Evolutionary conservation across 352 stramenopile species (phyloP).

Genomic region (Globisporangium cylindrosporum): DNA sequence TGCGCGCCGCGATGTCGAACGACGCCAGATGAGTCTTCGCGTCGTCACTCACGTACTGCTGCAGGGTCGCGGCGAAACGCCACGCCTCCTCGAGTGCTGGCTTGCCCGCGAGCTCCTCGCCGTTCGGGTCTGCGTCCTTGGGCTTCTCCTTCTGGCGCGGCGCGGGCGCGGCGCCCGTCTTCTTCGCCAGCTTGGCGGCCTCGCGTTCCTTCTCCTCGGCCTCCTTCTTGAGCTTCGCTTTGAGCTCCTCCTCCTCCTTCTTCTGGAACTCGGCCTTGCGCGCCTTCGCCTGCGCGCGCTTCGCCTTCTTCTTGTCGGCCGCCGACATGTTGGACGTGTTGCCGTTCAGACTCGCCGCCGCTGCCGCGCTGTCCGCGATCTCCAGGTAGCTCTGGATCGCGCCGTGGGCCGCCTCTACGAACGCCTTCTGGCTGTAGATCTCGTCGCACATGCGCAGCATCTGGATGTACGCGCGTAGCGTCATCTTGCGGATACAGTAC

Average conservation of each 20-base stretch:
- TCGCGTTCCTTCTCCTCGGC: slow-evolving; percentile 70
- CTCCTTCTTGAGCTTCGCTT: slow-evolving; percentile 77
- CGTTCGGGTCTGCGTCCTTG: slow-evolving; percentile 71
- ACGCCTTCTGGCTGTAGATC: slow-evolving; percentile 90
- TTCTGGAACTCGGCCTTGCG: slow-evolving; percentile 90
- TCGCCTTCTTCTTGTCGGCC: slow-evolving; percentile 92
- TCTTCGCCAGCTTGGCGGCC: slow-evolving; percentile 63
- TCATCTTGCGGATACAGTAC: slow-evolving; percentile 99
- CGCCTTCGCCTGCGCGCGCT: slow-evolving; percentile 84
- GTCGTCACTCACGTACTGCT: slow-evolving; percentile 54
- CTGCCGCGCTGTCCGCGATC: slow-evolving; percentile 69
- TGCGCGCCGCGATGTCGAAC: slow-evolving; percentile 75
- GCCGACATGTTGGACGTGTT: slow-evolving; percentile 86
- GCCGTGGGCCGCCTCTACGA: slow-evolving; percentile 84
- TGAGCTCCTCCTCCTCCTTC: slow-evolving; percentile 71
- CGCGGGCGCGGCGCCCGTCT: slow-evolving; percentile 35
- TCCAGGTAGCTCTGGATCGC: slow-evolving; percentile 90
- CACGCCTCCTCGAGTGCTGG: slow-evolving; percentile 71
- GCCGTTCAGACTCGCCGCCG: slow-evolving; percentile 34
- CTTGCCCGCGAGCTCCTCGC: slow-evolving; percentile 69
- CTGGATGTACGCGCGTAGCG: slow-evolving; percentile 93
- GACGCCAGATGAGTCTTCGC: slow-evolving; percentile 67
- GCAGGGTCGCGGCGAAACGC: slow-evolving; percentile 71
- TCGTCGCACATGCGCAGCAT: slow-evolving; percentile 93
- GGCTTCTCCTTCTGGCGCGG: slow-evolving; percentile 40